Base-by-base conservation (phyloP, 192 early-diverging fungal species). In the Coemansia sp. region DNA sequence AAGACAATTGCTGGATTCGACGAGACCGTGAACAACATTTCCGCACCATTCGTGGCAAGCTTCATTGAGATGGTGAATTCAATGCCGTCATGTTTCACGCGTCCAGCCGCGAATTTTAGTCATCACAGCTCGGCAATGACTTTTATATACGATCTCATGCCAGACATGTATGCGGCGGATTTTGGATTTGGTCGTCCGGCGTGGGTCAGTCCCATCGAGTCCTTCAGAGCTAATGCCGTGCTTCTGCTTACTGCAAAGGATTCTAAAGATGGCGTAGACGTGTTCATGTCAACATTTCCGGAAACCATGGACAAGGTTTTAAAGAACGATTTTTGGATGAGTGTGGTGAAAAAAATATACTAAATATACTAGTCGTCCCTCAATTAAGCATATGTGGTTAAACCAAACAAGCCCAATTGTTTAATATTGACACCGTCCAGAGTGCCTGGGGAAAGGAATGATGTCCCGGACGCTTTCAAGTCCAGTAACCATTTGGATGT, bases 401-500 rank as follows among this genome's bases (percentile, higher is more conserved):
- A 20, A 48, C 45, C n/a, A 23, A 22, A 63, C 0, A 17, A 38
- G 17, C 7, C 3, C 33, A 48, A 14, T 19, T 9, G 14, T 67
- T 59, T 84, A 87, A 48, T 84, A 85, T 35, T 83, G 83, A 59
- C 85, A 88, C 22, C 79, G 72, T 19, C 86, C 76, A 53, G 74
- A 68, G 58, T 86, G 73, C 25, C 85, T 71, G 9, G 87, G 83
- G 67, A 88, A 88, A 0, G 85, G 81, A 15, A 88, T 82, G 8
- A 93, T 84, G 57, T 96, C 94, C 2, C 89, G 74, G 35, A 95
- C 86, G 70, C 87, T 94, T 1, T 90, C 86, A 41, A 92, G 75
- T 5, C 93, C 93, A 33, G 90, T 93, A 3, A 94, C 55, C 82
- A 86, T 89, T 57, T 87, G 74, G 29, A 96, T 67, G 49, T 88